A percentile compares a stretch with the other conserved stretches of the same genome.
Evolutionary conservation across 2,329 filamentous ascomycete genomes (phyloP).

Genomic region (Exophiala dermatitidis): DNA sequence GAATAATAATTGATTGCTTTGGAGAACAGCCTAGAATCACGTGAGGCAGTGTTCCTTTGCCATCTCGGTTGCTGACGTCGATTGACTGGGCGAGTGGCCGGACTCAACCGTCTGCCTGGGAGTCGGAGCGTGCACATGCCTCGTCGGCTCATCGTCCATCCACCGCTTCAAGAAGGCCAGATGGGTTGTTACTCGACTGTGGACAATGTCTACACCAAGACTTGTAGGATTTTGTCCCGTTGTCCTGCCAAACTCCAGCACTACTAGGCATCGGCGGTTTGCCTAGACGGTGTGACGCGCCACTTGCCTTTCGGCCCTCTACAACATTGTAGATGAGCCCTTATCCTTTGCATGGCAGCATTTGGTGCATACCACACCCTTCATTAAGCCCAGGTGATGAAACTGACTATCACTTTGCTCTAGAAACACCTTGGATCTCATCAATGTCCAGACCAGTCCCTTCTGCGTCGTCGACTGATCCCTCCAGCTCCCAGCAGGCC

Average conservation of each 20-base stretch:
- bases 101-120: background rate
- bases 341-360: slow-evolving; percentile 45
- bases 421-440: slow-evolving; percentile 48
- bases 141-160: background rate
- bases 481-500: slow-evolving; percentile 28
- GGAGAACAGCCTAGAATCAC: background rate
- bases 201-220: background rate
- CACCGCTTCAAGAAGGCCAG: background rate
- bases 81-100: background rate
- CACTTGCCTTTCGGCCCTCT: background rate
- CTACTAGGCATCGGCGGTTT: background rate
- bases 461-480: slow-evolving; percentile 35
- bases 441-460: slow-evolving; percentile 44
- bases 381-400: slow-evolving; percentile 1
- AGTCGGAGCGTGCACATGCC: background rate
- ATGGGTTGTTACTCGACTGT: background rate
- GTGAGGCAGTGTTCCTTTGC: background rate
- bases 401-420: slow-evolving; percentile 16
- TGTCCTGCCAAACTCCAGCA: background rate
- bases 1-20: background rate
- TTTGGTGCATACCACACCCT: slow-evolving; percentile 30
- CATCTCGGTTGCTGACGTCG: background rate
- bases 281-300: background rate
- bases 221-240: background rate
- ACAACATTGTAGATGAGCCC: slow-evolving; percentile 1